A percentile compares a stretch with the other conserved stretches of the same genome.
These are phyloP conservation scores for Dryas drummondii DNA, from an alignment of 306 rosid genomes.

Conservation along the genomic window DNA sequence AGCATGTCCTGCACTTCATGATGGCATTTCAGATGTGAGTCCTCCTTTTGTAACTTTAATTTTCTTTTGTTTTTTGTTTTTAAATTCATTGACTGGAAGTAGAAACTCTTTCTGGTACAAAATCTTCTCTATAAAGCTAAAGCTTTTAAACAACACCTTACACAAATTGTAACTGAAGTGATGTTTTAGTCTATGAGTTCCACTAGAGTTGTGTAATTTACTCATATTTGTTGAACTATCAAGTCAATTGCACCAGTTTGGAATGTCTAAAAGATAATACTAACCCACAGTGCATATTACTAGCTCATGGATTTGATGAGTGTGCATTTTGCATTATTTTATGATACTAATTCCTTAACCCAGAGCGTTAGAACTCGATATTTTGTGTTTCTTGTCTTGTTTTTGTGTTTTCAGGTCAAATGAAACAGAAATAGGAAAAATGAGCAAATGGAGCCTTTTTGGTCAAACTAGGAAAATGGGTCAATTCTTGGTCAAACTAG, in stretches of 20 bases:
- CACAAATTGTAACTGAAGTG: background rate
- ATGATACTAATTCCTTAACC: no score
- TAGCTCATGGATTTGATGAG: no score
- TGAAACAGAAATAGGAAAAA: no score
- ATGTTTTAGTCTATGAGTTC: background rate
- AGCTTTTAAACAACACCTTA: background rate
- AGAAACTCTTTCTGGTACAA: background rate
- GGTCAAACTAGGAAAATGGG: no score
- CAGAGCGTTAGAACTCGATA: no score
- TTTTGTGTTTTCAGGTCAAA: no score
- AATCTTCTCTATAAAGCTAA: background rate
- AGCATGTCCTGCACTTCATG: conserved; percentile 79
- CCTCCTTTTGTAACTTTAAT: background rate
- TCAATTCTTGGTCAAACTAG: no score
- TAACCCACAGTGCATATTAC: conserved; percentile 6
- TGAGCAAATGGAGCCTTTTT: no score
- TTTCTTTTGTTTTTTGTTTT: no score
- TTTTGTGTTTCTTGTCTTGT: no score
- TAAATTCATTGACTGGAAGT: background rate
- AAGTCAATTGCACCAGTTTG: conserved; percentile 18
- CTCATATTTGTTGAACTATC: background rate
- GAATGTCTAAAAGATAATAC: background rate
- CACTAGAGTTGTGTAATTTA: background rate
- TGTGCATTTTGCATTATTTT: no score
- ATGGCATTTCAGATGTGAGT: conserved; percentile 87